Conservation (phyloP, 1,284 basidiomycete species). For the Cryptococcus deneoformans region DNA sequence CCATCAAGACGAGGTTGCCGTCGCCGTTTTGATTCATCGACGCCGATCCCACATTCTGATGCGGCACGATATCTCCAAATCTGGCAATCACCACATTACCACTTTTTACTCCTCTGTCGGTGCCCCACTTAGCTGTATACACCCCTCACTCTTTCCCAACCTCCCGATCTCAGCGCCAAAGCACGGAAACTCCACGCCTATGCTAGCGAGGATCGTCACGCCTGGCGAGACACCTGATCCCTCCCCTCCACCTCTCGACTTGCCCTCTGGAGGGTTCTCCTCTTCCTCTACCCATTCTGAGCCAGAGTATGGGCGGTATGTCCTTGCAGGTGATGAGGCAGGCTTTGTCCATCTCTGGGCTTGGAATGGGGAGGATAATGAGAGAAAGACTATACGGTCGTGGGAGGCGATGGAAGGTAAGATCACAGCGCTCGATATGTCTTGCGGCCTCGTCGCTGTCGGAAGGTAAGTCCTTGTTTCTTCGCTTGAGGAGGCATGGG, state of each 20-base stretch:
- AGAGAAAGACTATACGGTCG: constrained; percentile 22
- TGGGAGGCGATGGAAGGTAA: constrained; percentile 37
- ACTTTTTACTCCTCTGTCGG: constrained; percentile 14
- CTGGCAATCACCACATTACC: not conserved
- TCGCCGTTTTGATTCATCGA: constrained; percentile 32
- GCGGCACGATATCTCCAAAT: constrained; percentile 25
- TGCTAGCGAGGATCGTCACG: constrained; percentile 1
- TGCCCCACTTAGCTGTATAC: constrained; percentile 15
- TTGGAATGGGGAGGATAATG: constrained; percentile 1
- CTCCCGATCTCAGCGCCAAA: constrained; percentile 17
- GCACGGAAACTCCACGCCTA: not conserved
- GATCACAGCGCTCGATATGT: constrained; percentile 37
- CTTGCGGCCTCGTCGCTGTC: constrained; percentile 39
- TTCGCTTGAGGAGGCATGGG: no score
- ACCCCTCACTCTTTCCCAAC: constrained; percentile 16
- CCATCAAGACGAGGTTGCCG: constrained; percentile 6
- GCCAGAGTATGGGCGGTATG: constrained; percentile 27
- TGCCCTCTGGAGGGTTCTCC: no score
- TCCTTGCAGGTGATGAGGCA: constrained; percentile 36
- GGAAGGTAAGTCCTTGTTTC: constrained; percentile 24
- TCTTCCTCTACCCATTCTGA: not conserved
- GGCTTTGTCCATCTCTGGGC: constrained; percentile 22
- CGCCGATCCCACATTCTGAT: constrained; percentile 20
- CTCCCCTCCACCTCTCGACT: no score
- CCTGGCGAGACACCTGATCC: constrained; percentile 4